Base-by-base conservation (phyloP, 225 moss, liverwort and hornwort genomes). In the Neckera pumila region DNA sequence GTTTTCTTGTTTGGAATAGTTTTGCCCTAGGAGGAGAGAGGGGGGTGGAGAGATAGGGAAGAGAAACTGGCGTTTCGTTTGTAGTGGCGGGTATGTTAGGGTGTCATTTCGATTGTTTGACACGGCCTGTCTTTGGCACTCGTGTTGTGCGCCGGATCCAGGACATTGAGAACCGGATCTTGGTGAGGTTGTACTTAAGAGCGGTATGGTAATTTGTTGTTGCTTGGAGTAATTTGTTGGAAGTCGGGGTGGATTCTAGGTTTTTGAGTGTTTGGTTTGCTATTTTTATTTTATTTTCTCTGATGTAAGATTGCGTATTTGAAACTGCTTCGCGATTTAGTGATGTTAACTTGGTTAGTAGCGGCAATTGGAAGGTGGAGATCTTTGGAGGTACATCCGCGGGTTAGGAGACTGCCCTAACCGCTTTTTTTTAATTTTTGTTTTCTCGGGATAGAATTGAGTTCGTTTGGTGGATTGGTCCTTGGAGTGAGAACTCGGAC, bases 321-420 rank as follows among this genome's bases (percentile, higher is more conserved):
- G 91, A 67, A 78, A 54, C 34, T 34, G 42, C 53, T 38, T 65
- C 33, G 72, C 28, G 77, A 64, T 51, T 49, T 58, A 23, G 66
- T 60, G 74, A 45, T 53, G 31, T 67, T 30, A 62, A 62, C 45
- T 58, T 70, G 47, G 17, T 40, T 47, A 27, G 47, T 38, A 51
- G 85, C 5, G 11, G 25, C 28, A 79, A 71, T 73, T 69, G 85
- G 72, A 40, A 64, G n/a, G 77, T 45, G 70, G 87, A 88, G 89
- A 91, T 88, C 62, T 78, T 87, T 88, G 85, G 79, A 91, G 85
- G 82, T 71, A 63, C 87, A 85, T 38, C 67, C 43, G 87, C 67
- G 87, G 69, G 40, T n/a, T 38, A 67, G 82, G 87, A 70, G 87
- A 64, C 49, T 82, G 79, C 86, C 85, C 84, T 88, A 88, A 92